Conservation (phyloP, 2,329 filamentous ascomycete genomes). For the Bipolaris sorokiniana region DNA sequence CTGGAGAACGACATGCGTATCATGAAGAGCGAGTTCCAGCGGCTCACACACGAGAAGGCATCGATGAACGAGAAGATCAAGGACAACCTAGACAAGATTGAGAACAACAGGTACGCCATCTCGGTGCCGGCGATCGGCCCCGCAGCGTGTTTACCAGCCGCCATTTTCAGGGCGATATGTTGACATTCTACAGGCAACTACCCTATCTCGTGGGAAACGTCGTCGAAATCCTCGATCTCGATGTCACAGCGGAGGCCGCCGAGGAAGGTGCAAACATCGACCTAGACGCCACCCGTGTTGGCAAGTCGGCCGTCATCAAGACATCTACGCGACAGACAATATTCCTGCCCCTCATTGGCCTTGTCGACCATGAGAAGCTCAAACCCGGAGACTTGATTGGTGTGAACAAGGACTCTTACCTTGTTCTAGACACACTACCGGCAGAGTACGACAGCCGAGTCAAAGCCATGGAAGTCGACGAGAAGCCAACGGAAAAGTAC, state of each 20-base stretch:
- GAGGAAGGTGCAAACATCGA: conserved; percentile 99
- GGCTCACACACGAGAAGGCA: conserved; percentile 91
- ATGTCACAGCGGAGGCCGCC: conserved; percentile 92
- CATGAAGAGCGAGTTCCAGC: conserved; percentile 96
- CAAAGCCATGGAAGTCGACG: conserved; percentile 99
- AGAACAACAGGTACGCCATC: conserved; percentile 83
- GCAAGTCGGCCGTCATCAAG: conserved; percentile 99
- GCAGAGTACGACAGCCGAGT: conserved; percentile 98
- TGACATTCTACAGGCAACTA: conserved; percentile 71
- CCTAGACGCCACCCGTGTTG: conserved; percentile 91
- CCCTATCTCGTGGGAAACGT: conserved; percentile 99
- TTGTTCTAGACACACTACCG: conserved; percentile 93
- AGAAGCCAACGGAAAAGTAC: conserved; percentile 99
- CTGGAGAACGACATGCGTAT: conserved; percentile 98
- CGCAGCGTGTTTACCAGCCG: conserved; percentile 3
- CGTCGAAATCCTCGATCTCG: conserved; percentile 93
- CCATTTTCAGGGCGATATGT: conserved; percentile 1
- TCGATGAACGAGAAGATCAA: conserved; percentile 99
- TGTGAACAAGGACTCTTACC: conserved; percentile 98
- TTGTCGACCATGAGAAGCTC: conserved; percentile 92
- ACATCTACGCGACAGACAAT: conserved; percentile 98
- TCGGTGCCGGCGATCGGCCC: conserved; percentile 1
- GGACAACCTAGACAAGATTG: conserved; percentile 98
- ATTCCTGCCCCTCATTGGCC: conserved; percentile 93
- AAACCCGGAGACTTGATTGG: conserved; percentile 97